Conservation (phyloP, 139 green algal species). For the Desmodesmus armatus region DNA sequence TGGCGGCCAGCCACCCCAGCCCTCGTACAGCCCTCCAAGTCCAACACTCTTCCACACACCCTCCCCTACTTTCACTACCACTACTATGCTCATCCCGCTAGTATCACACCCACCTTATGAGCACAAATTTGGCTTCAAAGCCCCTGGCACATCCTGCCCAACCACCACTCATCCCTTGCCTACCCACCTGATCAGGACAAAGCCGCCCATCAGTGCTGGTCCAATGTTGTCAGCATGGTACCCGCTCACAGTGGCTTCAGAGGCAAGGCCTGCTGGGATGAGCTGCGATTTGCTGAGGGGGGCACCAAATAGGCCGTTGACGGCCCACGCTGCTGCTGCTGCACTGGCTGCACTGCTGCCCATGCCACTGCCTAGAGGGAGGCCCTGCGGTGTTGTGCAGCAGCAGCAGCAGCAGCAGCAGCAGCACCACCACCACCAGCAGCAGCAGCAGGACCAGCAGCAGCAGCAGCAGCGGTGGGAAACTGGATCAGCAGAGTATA, state of each 20-base stretch:
- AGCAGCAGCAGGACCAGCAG: not conserved
- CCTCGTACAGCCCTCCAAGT: too few species aligned
- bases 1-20: too few species aligned
- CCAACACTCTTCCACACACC: too few species aligned
- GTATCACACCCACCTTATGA: too few species aligned
- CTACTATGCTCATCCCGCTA: too few species aligned
- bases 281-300: conserved; percentile 85
- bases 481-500: not conserved
- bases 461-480: not conserved
- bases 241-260: conserved; percentile 90
- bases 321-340: conserved; percentile 86
- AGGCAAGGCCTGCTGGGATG: conserved; percentile 84
- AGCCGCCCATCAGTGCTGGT: conserved; percentile 93
- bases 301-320: conserved; percentile 94
- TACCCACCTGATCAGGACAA: conserved; percentile 93
- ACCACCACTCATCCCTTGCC: not conserved
- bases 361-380: conserved; percentile 94
- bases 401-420: not conserved
- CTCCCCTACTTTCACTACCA: too few species aligned
- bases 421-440: not conserved
- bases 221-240: conserved; percentile 99
- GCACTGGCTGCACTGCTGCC: conserved; percentile 92
- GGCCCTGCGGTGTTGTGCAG: conserved; percentile 72
- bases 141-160: not conserved
- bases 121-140: too few species aligned